Evolutionary conservation across 768 basidiomycete species (phyloP), one percentile per base, ranked within the genome.

Genomic region (Hygrocybe punicea): DNA sequence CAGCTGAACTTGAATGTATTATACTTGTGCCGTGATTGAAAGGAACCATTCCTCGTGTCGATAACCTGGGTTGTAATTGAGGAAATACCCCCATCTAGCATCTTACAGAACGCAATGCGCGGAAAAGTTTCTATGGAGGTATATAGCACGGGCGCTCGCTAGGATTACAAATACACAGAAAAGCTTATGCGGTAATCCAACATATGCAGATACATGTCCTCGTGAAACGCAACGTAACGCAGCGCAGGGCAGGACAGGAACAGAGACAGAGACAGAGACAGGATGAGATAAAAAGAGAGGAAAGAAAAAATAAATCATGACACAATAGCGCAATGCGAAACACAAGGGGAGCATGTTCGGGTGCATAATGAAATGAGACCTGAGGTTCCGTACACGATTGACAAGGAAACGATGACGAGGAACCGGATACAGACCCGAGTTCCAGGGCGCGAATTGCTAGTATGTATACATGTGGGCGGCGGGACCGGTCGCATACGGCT

Each of bases 271-370:
- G 51, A 59, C 42, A 46, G 54, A 63, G 63, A 60, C 42, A 62
- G 39, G 60, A 47, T 61, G 42, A 63, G 29, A 62, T 57, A 62
- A 39, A 62, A 58, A 58, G 46, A 56, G 55, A 60, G 58, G 51
- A 16, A 25, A 6, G 19, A n/a, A 14, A 48, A 25, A 21, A 25
- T 13, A 21, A 21, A 48, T 25, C 19, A 21, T 11, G 19, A 21
- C 11, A 47, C 4, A 21, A 25, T 21, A 47, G 24, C 24, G 6
- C 13, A 47, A 47, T 21, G 14, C 13, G 6, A 21, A 16, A 42
- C 4, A 16, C 4, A 42, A 42, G 19, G 19, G 16, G 11, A 16
- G 19, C 19, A 16, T 42, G 40, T 42, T 21, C 40, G 40, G 11
- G 40, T 21, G 29, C 29, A 29, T 29, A 29, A 29, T 29, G 29